Evolutionary conservation across 1,139 yeast genomes (phyloP), one percentile per base, ranked within the genome.

Genomic region (Zhuliangozyma blackwelliae): DNA sequence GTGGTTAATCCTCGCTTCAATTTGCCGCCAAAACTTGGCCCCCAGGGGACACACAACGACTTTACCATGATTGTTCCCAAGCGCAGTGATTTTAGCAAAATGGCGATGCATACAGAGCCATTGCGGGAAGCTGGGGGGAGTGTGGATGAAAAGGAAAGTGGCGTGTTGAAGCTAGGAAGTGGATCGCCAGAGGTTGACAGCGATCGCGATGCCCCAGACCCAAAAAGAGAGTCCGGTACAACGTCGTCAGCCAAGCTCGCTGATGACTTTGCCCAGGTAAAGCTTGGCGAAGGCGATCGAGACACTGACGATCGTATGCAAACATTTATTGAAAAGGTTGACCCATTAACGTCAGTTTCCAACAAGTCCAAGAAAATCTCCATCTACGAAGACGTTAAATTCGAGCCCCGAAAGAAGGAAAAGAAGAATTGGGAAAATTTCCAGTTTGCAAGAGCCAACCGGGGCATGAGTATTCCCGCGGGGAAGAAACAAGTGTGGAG

Each of bases 241-340:
- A 37, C 38, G 26, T 28, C 39, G 16, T 33, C 40, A 10, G 37
- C 29, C 4, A 28, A 30, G 7, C 47, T 67, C 28, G 61, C 49
- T 5, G 64, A 64, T 11, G 68, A 65, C 35, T 63, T 69, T 44
- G 68, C 73, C 0, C 68, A 59, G 37, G 73, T 69, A 1, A 55
- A 63, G 26, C 56, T 69, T 9, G 38, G 36, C 30, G 34, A 26
- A 39, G 22, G 21, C 13, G 16, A 26, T 10, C 19, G 28, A 5
- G 7, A 12, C n/a, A 31, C 10, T 2, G 25, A 25, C 11, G 52
- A 50, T 36, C 54, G 57, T 5, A 51, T 66, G 12, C 68, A 68
- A 41, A 45, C 54, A 1, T 50, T 68, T 23, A 65, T 69, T 27
- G 74, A 68, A 20, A 67, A 56, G 41, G 58, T 67, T 1, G 76